Evolutionary conservation across 2,329 filamentous ascomycete genomes (phyloP).

Genomic region (Pseudogymnoascus destructans): DNA sequence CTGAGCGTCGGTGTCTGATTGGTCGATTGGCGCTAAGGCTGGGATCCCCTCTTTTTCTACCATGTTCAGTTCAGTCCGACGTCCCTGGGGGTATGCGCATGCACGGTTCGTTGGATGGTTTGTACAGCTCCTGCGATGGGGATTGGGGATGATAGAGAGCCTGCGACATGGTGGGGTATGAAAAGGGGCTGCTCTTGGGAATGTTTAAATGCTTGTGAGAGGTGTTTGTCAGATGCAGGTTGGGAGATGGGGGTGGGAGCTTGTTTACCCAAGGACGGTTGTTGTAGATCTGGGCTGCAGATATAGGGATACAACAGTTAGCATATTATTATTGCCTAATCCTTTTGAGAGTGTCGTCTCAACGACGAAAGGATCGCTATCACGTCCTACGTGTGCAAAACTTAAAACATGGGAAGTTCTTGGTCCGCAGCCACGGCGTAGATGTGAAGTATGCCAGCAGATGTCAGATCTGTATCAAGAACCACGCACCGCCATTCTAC

Average conservation of each 20-base stretch:
- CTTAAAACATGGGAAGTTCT: neutral
- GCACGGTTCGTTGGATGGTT: neutral
- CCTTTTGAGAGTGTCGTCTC: neutral
- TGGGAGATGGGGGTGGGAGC: neutral
- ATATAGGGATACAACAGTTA: neutral
- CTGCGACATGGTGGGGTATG: neutral
- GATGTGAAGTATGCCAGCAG: neutral
- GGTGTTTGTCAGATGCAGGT: neutral
- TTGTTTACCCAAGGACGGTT: neutral
- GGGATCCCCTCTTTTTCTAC: neutral
- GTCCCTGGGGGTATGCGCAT: neutral
- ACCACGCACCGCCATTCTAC: neutral
- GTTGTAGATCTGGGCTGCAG: neutral
- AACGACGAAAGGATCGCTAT: neutral
- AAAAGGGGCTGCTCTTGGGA: neutral
- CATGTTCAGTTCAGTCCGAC: neutral
- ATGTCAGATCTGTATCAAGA: neutral
- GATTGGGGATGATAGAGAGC: neutral
- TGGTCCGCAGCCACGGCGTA: neutral
- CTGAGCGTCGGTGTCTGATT: neutral
- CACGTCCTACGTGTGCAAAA: neutral
- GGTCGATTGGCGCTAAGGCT: neutral
- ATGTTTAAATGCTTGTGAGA: neutral
- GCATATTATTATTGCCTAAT: neutral
- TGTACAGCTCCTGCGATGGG: neutral